These are phyloP conservation scores for Solanum aculeatissimum DNA, from an alignment of 305 asterid genomes.

Conservation along the genomic window DNA sequence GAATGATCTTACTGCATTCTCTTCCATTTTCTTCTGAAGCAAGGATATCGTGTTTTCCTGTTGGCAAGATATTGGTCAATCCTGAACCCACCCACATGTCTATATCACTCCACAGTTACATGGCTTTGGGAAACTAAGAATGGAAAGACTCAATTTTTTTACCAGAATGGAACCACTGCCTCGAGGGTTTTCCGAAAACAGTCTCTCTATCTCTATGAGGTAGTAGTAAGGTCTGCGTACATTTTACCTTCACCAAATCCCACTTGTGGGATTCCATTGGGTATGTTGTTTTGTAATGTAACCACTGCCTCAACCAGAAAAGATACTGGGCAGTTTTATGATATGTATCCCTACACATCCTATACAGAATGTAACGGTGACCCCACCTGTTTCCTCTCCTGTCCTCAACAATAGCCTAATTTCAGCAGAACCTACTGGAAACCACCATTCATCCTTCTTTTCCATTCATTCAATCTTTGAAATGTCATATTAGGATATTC, in stretches of 20 bases:
- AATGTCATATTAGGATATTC: neutral
- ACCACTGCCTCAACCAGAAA: neutral
- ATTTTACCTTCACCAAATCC: no score
- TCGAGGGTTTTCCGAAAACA: no score
- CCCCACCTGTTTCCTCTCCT: neutral
- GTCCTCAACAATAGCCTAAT: neutral
- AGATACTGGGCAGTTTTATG: neutral
- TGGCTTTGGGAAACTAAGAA: neutral
- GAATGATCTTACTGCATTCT: neutral
- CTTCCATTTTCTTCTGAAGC: neutral
- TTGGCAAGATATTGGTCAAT: neutral
- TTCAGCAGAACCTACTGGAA: neutral
- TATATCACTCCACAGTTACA: neutral
- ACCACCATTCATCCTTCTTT: neutral
- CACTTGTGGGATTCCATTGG: no score
- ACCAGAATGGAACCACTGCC: neutral
- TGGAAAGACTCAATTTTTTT: neutral
- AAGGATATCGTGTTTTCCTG: neutral
- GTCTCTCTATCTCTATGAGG: no score
- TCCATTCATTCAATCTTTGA: neutral
- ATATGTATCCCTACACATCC: neutral
- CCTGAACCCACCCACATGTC: neutral
- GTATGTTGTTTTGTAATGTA: no score
- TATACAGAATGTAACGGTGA: neutral
- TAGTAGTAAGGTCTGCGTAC: no score